Conservation (phyloP, 768 basidiomycete species). For the Pulveroboletus frians region DNA sequence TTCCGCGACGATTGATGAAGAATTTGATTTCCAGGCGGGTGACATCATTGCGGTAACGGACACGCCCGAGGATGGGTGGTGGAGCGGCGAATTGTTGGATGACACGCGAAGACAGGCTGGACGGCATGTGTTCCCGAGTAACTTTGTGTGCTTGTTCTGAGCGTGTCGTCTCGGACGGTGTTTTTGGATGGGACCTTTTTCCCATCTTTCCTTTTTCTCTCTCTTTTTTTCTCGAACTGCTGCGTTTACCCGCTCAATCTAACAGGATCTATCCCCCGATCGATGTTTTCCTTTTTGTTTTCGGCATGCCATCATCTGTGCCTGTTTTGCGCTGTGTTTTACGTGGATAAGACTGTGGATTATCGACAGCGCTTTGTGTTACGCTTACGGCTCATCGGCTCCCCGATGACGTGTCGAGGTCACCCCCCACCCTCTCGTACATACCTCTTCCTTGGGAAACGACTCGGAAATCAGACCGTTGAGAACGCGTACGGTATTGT, state of each 20-base stretch:
- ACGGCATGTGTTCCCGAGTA: conserved; percentile 80
- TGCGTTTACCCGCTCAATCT: conserved; percentile 6
- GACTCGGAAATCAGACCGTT: no score
- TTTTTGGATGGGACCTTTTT: not conserved
- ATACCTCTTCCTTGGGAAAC: no score
- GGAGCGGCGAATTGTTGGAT: conserved; percentile 86
- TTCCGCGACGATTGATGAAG: conserved; percentile 77
- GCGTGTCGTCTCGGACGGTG: not conserved
- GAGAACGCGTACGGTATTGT: no score
- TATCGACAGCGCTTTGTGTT: not conserved
- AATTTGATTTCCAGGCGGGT: conserved; percentile 93
- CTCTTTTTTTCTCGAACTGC: not conserved
- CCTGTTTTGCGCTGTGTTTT: not conserved
- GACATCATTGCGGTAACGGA: conserved; percentile 95
- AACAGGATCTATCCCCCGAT: conserved; percentile 4
- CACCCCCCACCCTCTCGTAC: not conserved
- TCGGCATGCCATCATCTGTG: not conserved
- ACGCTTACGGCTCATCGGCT: not conserved
- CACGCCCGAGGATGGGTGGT: conserved; percentile 97
- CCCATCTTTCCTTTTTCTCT: no score
- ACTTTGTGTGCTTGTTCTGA: conserved; percentile 78
- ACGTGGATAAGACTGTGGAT: not conserved
- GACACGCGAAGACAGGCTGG: conserved; percentile 66
- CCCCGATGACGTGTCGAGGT: not conserved
- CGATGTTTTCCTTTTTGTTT: not conserved